Conservation (phyloP, 1,284 basidiomycete species). For the Cryptococcus maquisensis region DNA sequence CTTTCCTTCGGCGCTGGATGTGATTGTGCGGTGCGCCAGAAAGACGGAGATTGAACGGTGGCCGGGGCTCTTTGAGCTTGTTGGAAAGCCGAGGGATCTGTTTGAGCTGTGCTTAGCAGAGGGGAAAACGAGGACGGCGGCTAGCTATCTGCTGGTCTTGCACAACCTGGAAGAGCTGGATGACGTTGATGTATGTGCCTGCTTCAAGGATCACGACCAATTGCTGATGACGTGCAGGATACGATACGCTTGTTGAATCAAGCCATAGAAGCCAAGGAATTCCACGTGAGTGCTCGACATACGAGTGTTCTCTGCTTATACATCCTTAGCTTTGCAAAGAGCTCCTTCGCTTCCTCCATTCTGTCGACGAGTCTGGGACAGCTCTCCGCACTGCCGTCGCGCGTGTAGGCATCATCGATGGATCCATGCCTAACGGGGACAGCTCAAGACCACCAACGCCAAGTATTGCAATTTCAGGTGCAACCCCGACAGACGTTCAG, state of each 20-base stretch:
- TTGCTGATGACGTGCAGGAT: slow-evolving; percentile 52
- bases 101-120: slow-evolving; percentile 84
- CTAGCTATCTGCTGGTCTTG: slow-evolving; percentile 86
- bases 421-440: no score
- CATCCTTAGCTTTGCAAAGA: slow-evolving; percentile 56
- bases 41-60: slow-evolving; percentile 95
- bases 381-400: slow-evolving; percentile 55
- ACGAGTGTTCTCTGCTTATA: neutral
- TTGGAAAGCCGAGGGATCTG: slow-evolving; percentile 82
- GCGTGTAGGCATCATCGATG: slow-evolving; percentile 35
- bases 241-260: slow-evolving; percentile 70
- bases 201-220: neutral
- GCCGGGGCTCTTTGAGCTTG: slow-evolving; percentile 80
- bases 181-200: slow-evolving; percentile 55
- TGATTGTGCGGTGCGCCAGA: slow-evolving; percentile 91
- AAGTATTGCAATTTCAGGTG: no score
- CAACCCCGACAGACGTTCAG: no score
- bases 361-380: slow-evolving; percentile 76
- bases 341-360: slow-evolving; percentile 83
- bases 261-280: slow-evolving; percentile 64
- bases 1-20: slow-evolving; percentile 83
- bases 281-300: slow-evolving; percentile 16
- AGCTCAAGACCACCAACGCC: no score
- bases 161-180: slow-evolving; percentile 89
- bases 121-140: slow-evolving; percentile 79